Evolutionary conservation across 176 grass and related monocot genomes (phyloP).

Genomic region (Pharus latifolius): DNA sequence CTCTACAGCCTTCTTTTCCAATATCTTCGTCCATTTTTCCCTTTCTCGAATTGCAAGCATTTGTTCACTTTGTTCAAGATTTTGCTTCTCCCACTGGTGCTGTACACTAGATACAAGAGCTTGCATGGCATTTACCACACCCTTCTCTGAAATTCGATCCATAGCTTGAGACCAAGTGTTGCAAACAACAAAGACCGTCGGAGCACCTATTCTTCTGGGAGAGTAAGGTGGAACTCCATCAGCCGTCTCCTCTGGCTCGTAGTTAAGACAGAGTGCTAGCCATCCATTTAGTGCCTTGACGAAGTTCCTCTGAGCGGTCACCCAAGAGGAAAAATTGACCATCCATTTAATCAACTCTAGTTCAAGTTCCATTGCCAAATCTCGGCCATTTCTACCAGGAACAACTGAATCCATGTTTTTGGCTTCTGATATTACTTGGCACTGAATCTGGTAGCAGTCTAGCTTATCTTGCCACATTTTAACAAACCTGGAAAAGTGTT

Average conservation of each 20-base stretch:
- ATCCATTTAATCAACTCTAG: constrained; percentile 87
- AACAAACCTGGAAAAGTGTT: constrained; percentile 45
- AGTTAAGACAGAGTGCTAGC: constrained; percentile 63
- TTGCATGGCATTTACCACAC: constrained; percentile 55
- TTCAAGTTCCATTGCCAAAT: constrained; percentile 53
- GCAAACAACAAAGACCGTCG: constrained; percentile 64
- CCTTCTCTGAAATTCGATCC: constrained; percentile 59
- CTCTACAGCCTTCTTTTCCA: constrained; percentile 45
- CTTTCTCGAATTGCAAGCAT: constrained; percentile 37
- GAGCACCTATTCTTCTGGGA: constrained; percentile 56
- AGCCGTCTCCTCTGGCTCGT: constrained; percentile 26
- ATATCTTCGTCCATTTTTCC: constrained; percentile 50
- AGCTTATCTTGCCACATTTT: constrained; percentile 83
- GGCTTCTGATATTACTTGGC: constrained; percentile 44
- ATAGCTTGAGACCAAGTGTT: constrained; percentile 83
- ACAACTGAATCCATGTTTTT: constrained; percentile 39
- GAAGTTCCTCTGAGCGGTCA: constrained; percentile 67
- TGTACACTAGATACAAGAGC: constrained; percentile 42
- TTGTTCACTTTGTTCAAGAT: constrained; percentile 37
- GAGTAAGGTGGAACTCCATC: constrained; percentile 44
- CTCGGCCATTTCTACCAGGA: constrained; percentile 20
- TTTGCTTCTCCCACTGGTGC: constrained; percentile 48
- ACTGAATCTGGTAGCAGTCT: constrained; percentile 55
- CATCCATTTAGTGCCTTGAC: constrained; percentile 76
- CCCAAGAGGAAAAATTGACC: constrained; percentile 67